A percentile compares a stretch with the other conserved stretches of the same genome.
These are phyloP conservation scores for Durio zibethinus DNA, from an alignment of 345 rosid species.

Conservation along the genomic window DNA sequence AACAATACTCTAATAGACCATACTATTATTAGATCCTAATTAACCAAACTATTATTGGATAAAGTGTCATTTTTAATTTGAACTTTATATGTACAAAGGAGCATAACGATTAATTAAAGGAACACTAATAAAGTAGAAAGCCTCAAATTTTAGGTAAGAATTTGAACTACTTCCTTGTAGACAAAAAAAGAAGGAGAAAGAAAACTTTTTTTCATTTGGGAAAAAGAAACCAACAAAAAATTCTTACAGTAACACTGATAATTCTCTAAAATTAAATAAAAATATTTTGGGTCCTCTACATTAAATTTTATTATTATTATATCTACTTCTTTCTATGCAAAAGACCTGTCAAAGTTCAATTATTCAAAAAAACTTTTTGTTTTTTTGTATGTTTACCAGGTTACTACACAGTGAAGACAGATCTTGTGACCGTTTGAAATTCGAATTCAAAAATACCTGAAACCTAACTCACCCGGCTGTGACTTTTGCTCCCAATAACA, in stretches of 20 bases:
- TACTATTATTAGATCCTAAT: too few species aligned
- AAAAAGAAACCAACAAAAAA: neutral
- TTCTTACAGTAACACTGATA: too few species aligned
- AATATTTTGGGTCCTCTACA: neutral
- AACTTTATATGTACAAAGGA: too few species aligned
- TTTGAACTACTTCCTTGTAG: neutral
- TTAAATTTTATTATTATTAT: too few species aligned
- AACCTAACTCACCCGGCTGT: slow-evolving; percentile 13
- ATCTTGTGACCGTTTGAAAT: slow-evolving; percentile 40
- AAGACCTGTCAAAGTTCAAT: slow-evolving; percentile 7
- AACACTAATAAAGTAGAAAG: neutral
- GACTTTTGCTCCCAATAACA: slow-evolving; percentile 12
- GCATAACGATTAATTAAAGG: too few species aligned
- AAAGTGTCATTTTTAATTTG: too few species aligned
- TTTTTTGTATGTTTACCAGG: neutral
- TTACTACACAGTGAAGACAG: neutral
- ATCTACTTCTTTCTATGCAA: slow-evolving; percentile 14
- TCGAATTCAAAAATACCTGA: slow-evolving; percentile 24
- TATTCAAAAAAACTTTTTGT: neutral
- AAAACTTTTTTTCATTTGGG: neutral
- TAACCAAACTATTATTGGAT: too few species aligned
- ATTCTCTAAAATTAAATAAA: neutral
- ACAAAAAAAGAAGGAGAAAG: neutral
- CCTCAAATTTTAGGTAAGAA: neutral
- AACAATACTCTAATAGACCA: too few species aligned